These are phyloP conservation scores for Coelastrella sp. DNA, from an alignment of 139 green algal genomes.

Conservation along the genomic window DNA sequence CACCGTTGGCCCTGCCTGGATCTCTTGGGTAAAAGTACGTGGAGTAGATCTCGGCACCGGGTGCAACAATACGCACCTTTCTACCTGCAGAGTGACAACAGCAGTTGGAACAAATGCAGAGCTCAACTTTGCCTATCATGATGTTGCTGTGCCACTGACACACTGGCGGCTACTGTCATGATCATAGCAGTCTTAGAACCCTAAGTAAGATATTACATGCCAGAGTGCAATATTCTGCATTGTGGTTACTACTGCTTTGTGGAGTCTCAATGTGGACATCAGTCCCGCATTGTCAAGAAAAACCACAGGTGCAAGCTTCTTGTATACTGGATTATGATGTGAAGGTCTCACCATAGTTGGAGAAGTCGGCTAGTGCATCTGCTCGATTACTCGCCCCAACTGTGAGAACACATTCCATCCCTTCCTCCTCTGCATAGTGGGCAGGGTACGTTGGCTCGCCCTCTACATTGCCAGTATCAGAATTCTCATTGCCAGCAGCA, in stretches of 20 bases:
- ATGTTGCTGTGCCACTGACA: background rate
- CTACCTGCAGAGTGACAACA: background rate
- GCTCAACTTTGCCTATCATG: background rate
- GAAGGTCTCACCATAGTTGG: background rate
- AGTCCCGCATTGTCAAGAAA: background rate
- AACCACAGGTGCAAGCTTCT: background rate
- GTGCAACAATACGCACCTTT: background rate
- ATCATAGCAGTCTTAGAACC: background rate
- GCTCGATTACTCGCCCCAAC: background rate
- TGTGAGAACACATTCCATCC: background rate
- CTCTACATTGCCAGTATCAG: background rate
- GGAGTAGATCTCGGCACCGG: background rate
- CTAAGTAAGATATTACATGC: background rate
- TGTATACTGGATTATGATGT: background rate
- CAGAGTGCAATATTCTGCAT: background rate
- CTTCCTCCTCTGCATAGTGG: background rate
- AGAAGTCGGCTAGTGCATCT: background rate
- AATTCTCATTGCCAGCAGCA: background rate
- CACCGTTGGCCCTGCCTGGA: background rate
- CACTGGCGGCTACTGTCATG: background rate
- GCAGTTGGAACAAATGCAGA: background rate
- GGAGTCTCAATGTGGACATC: background rate
- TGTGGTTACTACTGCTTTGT: background rate
- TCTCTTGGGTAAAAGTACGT: background rate
- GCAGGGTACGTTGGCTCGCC: background rate